A percentile compares a stretch with the other conserved stretches of the same genome.
Conservation (phyloP, 2,329 filamentous ascomycete genomes). For the Colletotrichum neosansevieriae region DNA sequence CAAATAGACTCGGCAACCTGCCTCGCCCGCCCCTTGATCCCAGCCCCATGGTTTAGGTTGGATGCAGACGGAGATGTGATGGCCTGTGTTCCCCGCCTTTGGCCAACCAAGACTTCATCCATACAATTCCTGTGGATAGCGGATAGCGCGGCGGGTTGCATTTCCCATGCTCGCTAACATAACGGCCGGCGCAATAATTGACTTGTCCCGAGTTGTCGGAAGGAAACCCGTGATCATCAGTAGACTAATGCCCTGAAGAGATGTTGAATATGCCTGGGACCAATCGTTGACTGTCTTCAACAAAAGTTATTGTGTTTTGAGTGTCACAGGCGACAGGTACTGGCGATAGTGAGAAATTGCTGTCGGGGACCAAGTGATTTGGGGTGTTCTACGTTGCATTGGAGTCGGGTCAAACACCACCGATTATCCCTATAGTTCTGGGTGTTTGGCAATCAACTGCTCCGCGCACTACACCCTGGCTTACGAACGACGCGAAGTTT, state of each 20-base stretch:
- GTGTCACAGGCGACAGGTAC: not conserved
- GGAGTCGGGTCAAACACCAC: constrained; percentile 5
- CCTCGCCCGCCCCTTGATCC: constrained; percentile 37
- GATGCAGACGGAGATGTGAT: constrained; percentile 33
- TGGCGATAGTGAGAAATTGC: not conserved
- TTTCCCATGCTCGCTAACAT: constrained; percentile 19
- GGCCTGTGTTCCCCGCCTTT: constrained; percentile 19
- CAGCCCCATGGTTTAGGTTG: constrained; percentile 40
- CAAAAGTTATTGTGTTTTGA: too few species aligned
- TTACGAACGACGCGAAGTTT: not conserved
- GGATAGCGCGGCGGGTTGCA: constrained; percentile 32
- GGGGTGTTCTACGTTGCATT: constrained; percentile 9
- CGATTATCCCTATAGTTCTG: constrained; percentile 22
- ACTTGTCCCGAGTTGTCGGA: not conserved
- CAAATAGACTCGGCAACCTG: constrained; percentile 38
- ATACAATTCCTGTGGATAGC: constrained; percentile 17
- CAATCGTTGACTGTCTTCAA: too few species aligned
- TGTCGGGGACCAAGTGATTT: not conserved
- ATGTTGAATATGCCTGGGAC: too few species aligned
- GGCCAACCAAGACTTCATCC: constrained; percentile 24
- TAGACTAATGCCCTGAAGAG: too few species aligned
- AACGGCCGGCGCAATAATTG: not conserved
- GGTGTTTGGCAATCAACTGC: not conserved
- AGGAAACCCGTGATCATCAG: too few species aligned
- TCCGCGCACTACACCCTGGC: constrained; percentile 3